These are phyloP conservation scores for Fraxinus angustifolia DNA, from an alignment of 305 asterid species.

Conservation along the genomic window DNA sequence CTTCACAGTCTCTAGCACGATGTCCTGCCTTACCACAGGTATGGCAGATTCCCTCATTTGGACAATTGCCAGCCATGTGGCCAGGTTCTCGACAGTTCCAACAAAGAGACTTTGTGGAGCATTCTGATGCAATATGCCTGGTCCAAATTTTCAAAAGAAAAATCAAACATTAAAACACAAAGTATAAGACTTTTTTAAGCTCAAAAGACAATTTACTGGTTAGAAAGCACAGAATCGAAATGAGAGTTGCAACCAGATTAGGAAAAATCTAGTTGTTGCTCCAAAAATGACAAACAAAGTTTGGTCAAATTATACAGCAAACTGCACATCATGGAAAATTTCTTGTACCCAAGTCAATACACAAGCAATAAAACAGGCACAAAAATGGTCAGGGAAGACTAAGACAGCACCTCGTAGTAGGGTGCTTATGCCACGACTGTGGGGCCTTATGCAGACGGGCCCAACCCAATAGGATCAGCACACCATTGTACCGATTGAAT, in stretches of 20 bases:
- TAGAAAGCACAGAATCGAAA: not conserved
- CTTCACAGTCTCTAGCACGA: conserved; percentile 83
- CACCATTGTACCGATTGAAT: not conserved
- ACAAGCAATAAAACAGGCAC: not conserved
- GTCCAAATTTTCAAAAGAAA: conserved; percentile 8
- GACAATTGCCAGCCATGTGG: conserved; percentile 92
- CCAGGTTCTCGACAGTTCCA: conserved; percentile 99
- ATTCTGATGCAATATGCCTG: conserved; percentile 92
- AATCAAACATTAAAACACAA: conserved; percentile 17
- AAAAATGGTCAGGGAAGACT: not conserved
- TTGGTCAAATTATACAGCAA: not conserved
- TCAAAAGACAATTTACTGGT: not conserved
- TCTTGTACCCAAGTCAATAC: not conserved
- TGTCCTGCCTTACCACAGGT: conserved; percentile 96
- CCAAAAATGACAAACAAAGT: not conserved
- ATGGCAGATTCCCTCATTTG: conserved; percentile 95
- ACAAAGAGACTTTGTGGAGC: conserved; percentile 79
- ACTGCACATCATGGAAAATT: not conserved
- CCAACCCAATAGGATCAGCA: not conserved
- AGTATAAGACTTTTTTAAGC: not conserved
- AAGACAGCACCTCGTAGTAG: not conserved
- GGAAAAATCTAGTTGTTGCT: not conserved
- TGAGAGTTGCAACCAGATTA: not conserved
- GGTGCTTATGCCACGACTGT: not conserved
- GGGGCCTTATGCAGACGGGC: not conserved